phyloP scores from a whole-genome alignment of 2,329 filamentous ascomycete genomes.

The Diplodia mutila region DNA sequence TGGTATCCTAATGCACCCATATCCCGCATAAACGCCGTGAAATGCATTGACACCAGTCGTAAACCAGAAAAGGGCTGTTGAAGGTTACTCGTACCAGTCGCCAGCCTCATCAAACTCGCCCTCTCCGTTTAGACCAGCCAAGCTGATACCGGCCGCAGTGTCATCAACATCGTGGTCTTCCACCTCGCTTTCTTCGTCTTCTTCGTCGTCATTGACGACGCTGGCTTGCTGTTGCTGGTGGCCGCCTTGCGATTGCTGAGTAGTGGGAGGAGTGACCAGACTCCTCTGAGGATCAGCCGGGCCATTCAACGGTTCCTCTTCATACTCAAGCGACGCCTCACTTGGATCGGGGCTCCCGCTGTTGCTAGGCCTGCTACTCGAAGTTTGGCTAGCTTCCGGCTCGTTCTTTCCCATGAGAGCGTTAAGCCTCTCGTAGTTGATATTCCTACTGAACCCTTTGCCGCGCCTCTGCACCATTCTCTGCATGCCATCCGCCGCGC shows the following conservation, averaged over 20 bases:
- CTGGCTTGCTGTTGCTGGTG: neutral
- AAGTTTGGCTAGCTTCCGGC: constrained; percentile 3
- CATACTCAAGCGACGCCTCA: constrained; percentile 7
- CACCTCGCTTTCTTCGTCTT: constrained; percentile 15
- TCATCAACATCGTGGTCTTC: constrained; percentile 10
- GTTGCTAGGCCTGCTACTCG: constrained; percentile 22
- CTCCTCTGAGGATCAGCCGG: neutral
- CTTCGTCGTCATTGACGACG: constrained; percentile 16
- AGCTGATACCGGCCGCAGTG: neutral
- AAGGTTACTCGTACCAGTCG: neutral
- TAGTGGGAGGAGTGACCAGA: constrained; percentile 1
- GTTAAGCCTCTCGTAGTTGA: constrained; percentile 53
- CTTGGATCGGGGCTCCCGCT: constrained; percentile 15
- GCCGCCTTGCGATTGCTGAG: constrained; percentile 6
- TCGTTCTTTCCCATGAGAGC: constrained; percentile 27
- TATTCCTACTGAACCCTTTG: constrained; percentile 46
- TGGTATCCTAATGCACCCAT: neutral
- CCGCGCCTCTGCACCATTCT: constrained; percentile 53
- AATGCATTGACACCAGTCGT: neutral
- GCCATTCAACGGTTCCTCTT: constrained; percentile 12
- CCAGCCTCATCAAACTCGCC: constrained; percentile 10
- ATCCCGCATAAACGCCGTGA: neutral
- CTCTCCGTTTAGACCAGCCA: neutral
- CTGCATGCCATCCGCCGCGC: constrained; percentile 49
- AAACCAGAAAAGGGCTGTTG: neutral